phyloP scores from a whole-genome alignment of 257 asterid genomes.

The Gynochthodes officinalis region DNA sequence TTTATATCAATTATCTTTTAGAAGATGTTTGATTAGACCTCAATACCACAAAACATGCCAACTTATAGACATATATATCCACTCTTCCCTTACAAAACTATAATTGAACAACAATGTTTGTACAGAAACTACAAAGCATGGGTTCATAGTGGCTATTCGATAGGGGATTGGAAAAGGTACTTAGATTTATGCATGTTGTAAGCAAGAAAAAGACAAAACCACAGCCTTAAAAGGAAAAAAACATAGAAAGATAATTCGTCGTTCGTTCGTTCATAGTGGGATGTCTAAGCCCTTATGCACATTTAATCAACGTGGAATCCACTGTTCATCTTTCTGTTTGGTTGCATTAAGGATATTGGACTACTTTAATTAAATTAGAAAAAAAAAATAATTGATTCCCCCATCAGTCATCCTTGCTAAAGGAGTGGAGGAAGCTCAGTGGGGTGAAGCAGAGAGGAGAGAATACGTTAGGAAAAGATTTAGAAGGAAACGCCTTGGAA shows the following conservation, averaged over 20 bases:
- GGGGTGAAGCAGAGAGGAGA: conserved; percentile 68
- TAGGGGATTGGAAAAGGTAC: no score
- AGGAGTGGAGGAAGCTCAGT: conserved; percentile 72
- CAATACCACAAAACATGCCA: no score
- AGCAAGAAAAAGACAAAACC: no score
- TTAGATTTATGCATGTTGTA: no score
- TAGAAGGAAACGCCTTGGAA: conserved; percentile 42
- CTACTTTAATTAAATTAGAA: not conserved
- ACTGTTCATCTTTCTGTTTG: not conserved
- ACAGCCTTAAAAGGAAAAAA: no score
- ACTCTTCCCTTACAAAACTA: no score
- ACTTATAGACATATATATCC: no score
- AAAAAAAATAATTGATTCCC: conserved; percentile 40
- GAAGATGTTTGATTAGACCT: no score
- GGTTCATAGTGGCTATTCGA: no score
- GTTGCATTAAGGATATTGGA: not conserved
- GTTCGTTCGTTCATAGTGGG: not conserved
- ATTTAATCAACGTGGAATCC: conserved; percentile 9
- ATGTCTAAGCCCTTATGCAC: not conserved
- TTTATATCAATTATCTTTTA: no score
- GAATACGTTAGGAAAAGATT: conserved; percentile 52
- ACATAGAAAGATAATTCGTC: not conserved
- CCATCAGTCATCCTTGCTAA: conserved; percentile 60
- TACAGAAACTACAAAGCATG: no score
- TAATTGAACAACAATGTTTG: no score